phyloP scores from a whole-genome alignment of 805 yeast species.

The Saccharomycopsis lassenensis region DNA sequence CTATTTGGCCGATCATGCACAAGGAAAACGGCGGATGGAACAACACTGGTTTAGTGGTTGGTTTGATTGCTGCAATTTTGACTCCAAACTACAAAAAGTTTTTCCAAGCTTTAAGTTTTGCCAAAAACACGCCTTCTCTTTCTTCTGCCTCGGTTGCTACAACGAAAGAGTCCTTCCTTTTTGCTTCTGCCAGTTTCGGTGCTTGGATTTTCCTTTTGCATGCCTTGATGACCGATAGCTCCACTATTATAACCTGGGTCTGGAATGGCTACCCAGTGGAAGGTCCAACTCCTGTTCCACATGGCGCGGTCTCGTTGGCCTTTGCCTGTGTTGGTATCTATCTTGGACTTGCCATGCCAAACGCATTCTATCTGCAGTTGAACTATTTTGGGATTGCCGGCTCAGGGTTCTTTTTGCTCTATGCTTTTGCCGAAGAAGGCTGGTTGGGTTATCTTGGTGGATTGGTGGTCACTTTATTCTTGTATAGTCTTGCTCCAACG shows the following conservation, averaged over 20 bases:
- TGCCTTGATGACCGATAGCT: constrained; percentile 72
- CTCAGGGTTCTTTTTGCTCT: constrained; percentile 41
- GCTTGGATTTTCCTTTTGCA: constrained; percentile 60
- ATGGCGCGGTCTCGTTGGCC: constrained; percentile 56
- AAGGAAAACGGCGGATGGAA: constrained; percentile 80
- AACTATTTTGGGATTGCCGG: constrained; percentile 27
- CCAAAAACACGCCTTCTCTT: constrained; percentile 4
- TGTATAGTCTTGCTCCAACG: constrained; percentile 48
- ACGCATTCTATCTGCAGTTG: constrained; percentile 15
- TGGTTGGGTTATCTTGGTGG: constrained; percentile 79
- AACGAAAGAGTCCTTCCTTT: constrained; percentile 32
- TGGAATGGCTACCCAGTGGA: constrained; percentile 90
- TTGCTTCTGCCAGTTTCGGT: constrained; percentile 64
- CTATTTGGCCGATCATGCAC: constrained; percentile 94
- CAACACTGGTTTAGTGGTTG: constrained; percentile 52
- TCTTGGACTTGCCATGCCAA: constrained; percentile 27
- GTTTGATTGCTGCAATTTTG: constrained; percentile 50
- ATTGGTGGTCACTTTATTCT: constrained; percentile 45
- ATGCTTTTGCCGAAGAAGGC: constrained; percentile 38
- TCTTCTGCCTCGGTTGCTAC: constrained; percentile 5
- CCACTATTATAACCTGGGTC: constrained; percentile 84
- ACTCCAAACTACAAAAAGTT: constrained; percentile 31
- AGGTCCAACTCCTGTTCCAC: constrained; percentile 83
- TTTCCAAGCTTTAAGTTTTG: constrained; percentile 18
- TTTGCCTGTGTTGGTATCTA: constrained; percentile 49